Evolutionary conservation across 176 grass and related monocot genomes (phyloP), one percentile per base, ranked within the genome.

Genomic region (Oryza meyeriana): DNA sequence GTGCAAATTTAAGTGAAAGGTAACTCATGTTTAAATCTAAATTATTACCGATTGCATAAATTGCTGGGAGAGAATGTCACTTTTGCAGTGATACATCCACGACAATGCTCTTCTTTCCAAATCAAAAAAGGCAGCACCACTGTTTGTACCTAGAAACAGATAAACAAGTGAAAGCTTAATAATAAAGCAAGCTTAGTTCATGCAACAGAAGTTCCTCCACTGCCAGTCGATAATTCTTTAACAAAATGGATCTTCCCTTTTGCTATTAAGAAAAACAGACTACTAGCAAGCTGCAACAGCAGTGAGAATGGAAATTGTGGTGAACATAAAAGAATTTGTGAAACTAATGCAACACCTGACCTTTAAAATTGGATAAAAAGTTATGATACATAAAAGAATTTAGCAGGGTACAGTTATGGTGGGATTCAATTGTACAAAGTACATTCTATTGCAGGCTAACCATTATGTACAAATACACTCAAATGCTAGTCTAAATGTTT

Each of bases 21-120:
- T 31, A 64, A 45, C 28, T 72, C 17, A 65, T 29, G 4, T 67
- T 32, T 62, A 67, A 34, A 79, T 81, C 75, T 32, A 71, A 65
- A 41, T 52, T 62, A 29, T 75, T 94, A 89, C 87, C 89, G 87
- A 87, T 25, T 91, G 81, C 76, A 85, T 18, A 91, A 89, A 91
- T 75, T 85, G 87, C 42, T 71, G 77, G 5, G 89, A 91, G 12
- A 94, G 82, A 74, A 89, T 50, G 47, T 94, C 89, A 80, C 92
- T 94, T 87, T 84, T 87, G 40, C 71, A 89, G 12, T 2, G 74
- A 69, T 81, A 87, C 17, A 91, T 17, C 92, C 87, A 82, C 0
- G 87, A 91, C 16, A 76, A 52, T n/a, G 55, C 28, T 81, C 64
- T 71, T 48, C 84, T 89, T 87, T 94, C 87, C 74, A 94, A 79